These are phyloP conservation scores for Dendrocalamus sinicus DNA, from an alignment of 176 grass and related monocot species.

Conservation along the genomic window DNA sequence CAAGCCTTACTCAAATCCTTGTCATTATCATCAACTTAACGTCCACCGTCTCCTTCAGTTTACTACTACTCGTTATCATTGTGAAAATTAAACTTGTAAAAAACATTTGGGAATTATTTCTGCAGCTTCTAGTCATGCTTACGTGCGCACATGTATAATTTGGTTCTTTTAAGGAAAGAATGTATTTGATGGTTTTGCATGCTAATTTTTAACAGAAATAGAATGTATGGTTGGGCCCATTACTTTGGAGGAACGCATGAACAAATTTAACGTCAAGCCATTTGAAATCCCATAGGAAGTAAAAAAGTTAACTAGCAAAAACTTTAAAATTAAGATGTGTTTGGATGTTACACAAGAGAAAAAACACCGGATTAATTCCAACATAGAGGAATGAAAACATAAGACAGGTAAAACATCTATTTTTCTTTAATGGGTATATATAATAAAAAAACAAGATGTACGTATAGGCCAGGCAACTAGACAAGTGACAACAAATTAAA, in stretches of 20 bases:
- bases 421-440: too few species aligned
- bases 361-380: too few species aligned
- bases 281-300: too few species aligned
- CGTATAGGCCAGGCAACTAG: neutral
- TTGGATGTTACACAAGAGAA: too few species aligned
- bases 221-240: neutral
- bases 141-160: neutral
- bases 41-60: neutral
- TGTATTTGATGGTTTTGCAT: neutral
- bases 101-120: neutral
- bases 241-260: too few species aligned
- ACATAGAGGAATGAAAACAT: too few species aligned
- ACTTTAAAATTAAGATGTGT: too few species aligned
- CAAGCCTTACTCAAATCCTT: slow-evolving; percentile 1
- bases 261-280: too few species aligned
- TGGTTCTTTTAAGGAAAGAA: neutral
- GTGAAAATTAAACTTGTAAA: neutral
- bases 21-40: neutral
- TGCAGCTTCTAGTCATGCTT: neutral
- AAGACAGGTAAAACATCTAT: too few species aligned
- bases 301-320: too few species aligned
- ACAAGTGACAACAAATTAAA: neutral
- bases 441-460: neutral
- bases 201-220: neutral
- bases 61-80: neutral